Evolutionary conservation across 371 early-diverging fungal genomes (phyloP).

Genomic region (Saksenaea oblongispora): DNA sequence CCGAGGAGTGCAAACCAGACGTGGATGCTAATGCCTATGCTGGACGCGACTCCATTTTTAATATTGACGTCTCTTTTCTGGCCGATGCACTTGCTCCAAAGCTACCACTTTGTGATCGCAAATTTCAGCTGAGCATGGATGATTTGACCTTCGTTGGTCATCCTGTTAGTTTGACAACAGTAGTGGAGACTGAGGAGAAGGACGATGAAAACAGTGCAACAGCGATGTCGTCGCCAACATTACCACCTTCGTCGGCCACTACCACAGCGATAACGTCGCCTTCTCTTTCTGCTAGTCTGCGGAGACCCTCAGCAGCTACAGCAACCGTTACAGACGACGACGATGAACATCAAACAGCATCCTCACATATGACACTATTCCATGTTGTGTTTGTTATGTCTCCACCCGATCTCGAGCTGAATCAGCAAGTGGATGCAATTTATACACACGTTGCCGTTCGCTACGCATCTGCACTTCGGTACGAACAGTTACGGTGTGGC

Average conservation of each 20-base stretch:
- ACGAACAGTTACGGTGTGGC: conserved; percentile 80
- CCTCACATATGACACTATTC: conserved; percentile 72
- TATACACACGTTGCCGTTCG: conserved; percentile 76
- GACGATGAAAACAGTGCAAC: conserved; percentile 15
- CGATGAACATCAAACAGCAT: conserved; percentile 21
- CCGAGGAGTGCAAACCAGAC: neutral
- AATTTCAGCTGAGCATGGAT: conserved; percentile 81
- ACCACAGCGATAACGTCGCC: neutral
- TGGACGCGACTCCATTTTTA: conserved; percentile 55
- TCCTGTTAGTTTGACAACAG: conserved; percentile 57
- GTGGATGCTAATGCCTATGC: conserved; percentile 26
- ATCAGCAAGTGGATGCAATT: conserved; percentile 62
- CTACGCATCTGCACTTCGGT: conserved; percentile 75
- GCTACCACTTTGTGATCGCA: conserved; percentile 67
- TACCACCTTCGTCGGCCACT: conserved; percentile 20
- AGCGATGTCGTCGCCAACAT: neutral
- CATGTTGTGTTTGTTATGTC: conserved; percentile 79
- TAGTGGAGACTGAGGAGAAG: conserved; percentile 31
- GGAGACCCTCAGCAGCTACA: conserved; percentile 4
- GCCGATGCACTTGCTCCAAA: conserved; percentile 80
- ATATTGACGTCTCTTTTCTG: conserved; percentile 68
- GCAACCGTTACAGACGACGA: conserved; percentile 15
- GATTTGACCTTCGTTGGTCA: conserved; percentile 78
- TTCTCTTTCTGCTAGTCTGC: neutral
- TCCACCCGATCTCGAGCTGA: conserved; percentile 59